Evolutionary conservation across 2,329 filamentous ascomycete genomes (phyloP), one percentile per base, ranked within the genome.

Genomic region (Ceratocystis albifundus): DNA sequence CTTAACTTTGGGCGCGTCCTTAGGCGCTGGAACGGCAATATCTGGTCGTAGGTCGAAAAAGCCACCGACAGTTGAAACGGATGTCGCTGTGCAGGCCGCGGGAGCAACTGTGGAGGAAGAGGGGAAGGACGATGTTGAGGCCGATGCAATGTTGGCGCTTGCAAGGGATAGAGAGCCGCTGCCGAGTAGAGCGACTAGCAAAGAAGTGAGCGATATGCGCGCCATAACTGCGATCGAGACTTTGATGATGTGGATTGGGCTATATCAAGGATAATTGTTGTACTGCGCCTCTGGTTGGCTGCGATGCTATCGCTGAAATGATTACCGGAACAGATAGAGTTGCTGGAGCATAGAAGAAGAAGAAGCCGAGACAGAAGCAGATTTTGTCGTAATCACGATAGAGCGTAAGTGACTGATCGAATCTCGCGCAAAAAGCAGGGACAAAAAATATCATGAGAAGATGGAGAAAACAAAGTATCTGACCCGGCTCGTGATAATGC

Each of bases 21-120:
- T 74, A 3, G 76, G 73, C 17, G 73, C 71, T 15, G 66, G 28
- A 32, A 79, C 72, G 36, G 82, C 82, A 45, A 76, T 80, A 70
- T 84, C 82, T 2, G 80, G 79, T 30, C 82, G 78, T 63, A 85
- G 75, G 69, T 85, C 83, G 72, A 82, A 85, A 74, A 84, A 85
- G 41, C 81, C 79, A 65, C 82, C 82, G 67, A 76, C 80, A 69
- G 80, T 81, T 48, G 77, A 79, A 2, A 80, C 79, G 10, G 82
- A 80, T 6, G 80, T 80, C 0, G 82, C 82, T 6, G 82, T 84
- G 71, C 83, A 85, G 41, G 79, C 77, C 30, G 79, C 79, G 7
- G 74, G 75, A 32, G 76, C 76, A 2, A 28, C 28, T 44, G 53
- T 41, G 6, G 64, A 59, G 17, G 64, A 46, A 0, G 77, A 73